Base-by-base conservation (phyloP, 352 stramenopile genomes). In the Halophytophthora polymorphica region DNA sequence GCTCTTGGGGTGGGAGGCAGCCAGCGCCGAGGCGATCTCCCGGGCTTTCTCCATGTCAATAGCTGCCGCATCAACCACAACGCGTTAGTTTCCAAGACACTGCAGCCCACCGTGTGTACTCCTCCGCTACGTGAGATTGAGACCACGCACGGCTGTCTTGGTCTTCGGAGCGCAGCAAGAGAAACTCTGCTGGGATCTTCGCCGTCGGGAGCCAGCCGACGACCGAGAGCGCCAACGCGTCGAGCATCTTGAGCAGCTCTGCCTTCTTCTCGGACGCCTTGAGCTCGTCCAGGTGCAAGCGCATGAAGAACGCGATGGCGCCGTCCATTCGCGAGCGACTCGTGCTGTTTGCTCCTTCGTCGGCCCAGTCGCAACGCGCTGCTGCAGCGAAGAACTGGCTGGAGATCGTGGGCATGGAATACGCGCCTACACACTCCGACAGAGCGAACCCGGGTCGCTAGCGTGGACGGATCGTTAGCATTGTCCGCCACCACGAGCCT, bases 141-240 rank as follows among this genome's bases (percentile, higher is more conserved):
- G n/a, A 50, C 22, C 41, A 75, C 75, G 53, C 68, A 95, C 84
- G 74, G 6, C 65, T 81, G 43, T 89, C 77, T 17, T 63, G 33
- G 46, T 95, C 84, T 52, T 95, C 84, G 1, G 66, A 80, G 43
- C 84, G 82, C 37, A 91, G 55, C 28, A 95, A 53, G 35, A 92
- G 46, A 19, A 76, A 89, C 58, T 95, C 84, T 1, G 53, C 56
- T 2, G 84, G 64, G 15, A 80, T 69, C 41, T 86, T 90, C 0
- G 77, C 60, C 6, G 52, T 61, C 11, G 78, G 73, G 48, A 83
- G 85, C 74, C 73, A 88, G 10, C 69, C 23, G 12, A 92, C 45
- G 17, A 93, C 53, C 6, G 64, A 73, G 3, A 57, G 11, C 1
- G 71, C 69, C 4, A 93, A 44, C 1, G 39, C 45, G 50, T 95